These are phyloP conservation scores for Talaromyces adpressus DNA, from an alignment of 495 filamentous ascomycete genomes.

Conservation along the genomic window DNA sequence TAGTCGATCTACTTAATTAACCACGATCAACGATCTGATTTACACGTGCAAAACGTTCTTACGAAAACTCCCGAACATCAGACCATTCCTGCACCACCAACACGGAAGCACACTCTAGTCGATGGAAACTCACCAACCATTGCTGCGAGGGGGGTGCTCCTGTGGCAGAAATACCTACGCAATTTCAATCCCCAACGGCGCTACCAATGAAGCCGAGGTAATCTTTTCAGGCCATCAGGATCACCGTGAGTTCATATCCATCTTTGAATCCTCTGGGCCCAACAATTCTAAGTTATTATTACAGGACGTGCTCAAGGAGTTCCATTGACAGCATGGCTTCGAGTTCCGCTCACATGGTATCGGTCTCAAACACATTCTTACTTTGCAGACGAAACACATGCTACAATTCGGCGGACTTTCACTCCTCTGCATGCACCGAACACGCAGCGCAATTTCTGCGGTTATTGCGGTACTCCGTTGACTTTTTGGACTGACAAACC, in stretches of 20 bases:
- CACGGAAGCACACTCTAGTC: not conserved
- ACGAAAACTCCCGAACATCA: not conserved
- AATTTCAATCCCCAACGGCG: constrained; percentile 55
- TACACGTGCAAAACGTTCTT: not conserved
- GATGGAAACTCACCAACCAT: not conserved
- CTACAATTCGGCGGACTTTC: constrained; percentile 65
- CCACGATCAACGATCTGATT: not conserved
- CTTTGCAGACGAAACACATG: constrained; percentile 70
- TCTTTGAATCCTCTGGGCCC: not conserved
- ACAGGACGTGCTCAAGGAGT: constrained; percentile 58
- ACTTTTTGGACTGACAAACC: constrained; percentile 73
- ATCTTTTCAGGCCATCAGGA: constrained; percentile 60
- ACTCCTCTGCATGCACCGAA: constrained; percentile 50
- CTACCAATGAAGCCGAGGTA: constrained; percentile 51
- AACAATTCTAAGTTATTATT: not conserved
- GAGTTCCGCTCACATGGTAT: constrained; percentile 72
- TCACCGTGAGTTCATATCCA: constrained; percentile 49
- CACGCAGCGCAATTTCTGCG: constrained; percentile 74
- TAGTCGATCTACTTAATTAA: not conserved
- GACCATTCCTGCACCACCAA: not conserved
- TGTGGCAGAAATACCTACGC: constrained; percentile 82
- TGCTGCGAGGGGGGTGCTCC: constrained; percentile 67
- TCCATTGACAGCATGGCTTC: constrained; percentile 71
- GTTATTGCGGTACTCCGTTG: constrained; percentile 79
- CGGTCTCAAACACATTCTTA: constrained; percentile 62